Evolutionary conservation across 2,329 filamentous ascomycete genomes (phyloP), one percentile per base, ranked within the genome.

Genomic region (Ceratocystis ficicola): DNA sequence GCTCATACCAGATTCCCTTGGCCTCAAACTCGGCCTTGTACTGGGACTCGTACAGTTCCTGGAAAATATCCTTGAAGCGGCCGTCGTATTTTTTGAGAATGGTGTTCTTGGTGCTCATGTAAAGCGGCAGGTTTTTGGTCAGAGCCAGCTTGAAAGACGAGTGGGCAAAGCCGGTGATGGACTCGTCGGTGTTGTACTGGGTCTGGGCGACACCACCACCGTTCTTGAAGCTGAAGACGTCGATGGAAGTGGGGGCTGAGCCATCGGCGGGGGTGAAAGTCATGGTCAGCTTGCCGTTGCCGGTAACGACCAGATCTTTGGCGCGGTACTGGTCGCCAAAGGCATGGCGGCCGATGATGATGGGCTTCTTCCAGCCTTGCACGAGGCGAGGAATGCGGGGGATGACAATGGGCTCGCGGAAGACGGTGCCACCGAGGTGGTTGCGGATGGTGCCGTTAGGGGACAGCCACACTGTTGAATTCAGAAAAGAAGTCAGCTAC

Each of bases 51-150:
- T 93, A 99, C 73, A 97, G 85, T 74, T 95, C 89, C 83, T 99
- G 89, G 86, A 99, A 99, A 77, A 97, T 95, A 74, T 99, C 94
- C 86, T 97, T 97, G 85, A 99, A 99, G 72, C 89, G 85, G 64
- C 94, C 94, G 75, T 99, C 94, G 79, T 99, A 99, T 77, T 92
- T 93, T 83, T 99, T 99, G 71, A 99, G 81, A 72, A 99, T 99
- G 72, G 94, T 99, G 83, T 97, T 97, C 88, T 99, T 99, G 78
- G 94, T 99, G 83, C 90, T 96, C 93, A 97, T 95, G 82, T 97
- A 99, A 73, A 99, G 82, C n/a, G 94, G 94, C 70, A 95, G 81
- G 69, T 81, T 81, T 84, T 96, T 94, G 77, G 85, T 81, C 59
- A 97, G 79, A 44, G 94, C 93, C 71, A 96, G 85, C 86, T 96